Conservation (phyloP, 2,329 filamentous ascomycete species). For the Fusarium sp. region DNA sequence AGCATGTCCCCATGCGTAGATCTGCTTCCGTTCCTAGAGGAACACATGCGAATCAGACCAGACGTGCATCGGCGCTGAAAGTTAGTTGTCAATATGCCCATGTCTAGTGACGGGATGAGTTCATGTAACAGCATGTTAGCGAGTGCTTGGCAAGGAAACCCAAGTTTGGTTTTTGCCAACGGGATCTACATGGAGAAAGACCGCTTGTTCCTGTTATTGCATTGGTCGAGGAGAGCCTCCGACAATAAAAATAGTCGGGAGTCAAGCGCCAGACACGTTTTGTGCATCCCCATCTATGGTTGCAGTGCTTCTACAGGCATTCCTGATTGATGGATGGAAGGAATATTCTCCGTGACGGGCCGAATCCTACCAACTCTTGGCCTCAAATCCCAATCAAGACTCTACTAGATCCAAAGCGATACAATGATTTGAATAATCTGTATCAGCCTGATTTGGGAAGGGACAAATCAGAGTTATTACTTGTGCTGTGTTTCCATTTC, state of each 20-base stretch:
- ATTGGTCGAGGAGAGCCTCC: slow-evolving; percentile 25
- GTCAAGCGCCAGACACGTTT: slow-evolving; percentile 34
- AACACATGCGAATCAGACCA: slow-evolving; percentile 37
- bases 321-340: slow-evolving; percentile 21
- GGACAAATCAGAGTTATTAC: background rate
- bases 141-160: slow-evolving; percentile 29
- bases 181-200: slow-evolving; percentile 27
- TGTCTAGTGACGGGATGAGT: slow-evolving; percentile 26
- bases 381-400: slow-evolving; percentile 3
- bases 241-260: slow-evolving; percentile 40
- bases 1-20: slow-evolving; percentile 30
- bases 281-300: slow-evolving; percentile 18
- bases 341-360: slow-evolving; percentile 33
- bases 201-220: slow-evolving; percentile 28
- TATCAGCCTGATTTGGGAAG: slow-evolving; percentile 27
- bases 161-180: slow-evolving; percentile 2
- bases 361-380: slow-evolving; percentile 29
- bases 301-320: slow-evolving; percentile 27
- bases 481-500: slow-evolving; percentile 31
- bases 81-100: slow-evolving; percentile 28
- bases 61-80: slow-evolving; percentile 33
- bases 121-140: slow-evolving; percentile 27
- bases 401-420: slow-evolving; percentile 2
- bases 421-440: background rate
- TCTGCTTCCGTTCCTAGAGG: slow-evolving; percentile 33